A percentile compares a stretch with the other conserved stretches of the same genome.
phyloP scores from a whole-genome alignment of 2,329 filamentous ascomycete species.

The Pyrenophora tritici-repentis region DNA sequence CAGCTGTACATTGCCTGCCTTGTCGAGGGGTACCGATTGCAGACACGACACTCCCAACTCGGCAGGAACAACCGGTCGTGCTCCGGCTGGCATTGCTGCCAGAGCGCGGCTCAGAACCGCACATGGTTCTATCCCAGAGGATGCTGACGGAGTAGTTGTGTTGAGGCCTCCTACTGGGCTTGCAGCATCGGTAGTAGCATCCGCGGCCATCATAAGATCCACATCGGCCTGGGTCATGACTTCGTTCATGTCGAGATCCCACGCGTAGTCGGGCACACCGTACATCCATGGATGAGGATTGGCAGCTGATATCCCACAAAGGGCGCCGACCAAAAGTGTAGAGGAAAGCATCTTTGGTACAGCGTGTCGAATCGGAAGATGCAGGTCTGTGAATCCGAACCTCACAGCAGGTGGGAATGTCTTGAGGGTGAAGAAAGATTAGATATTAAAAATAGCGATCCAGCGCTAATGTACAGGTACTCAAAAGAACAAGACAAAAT shows the following conservation, averaged over 20 bases:
- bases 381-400: neutral
- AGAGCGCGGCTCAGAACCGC: constrained; percentile 37
- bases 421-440: neutral
- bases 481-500: constrained; percentile 2
- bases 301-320: constrained; percentile 26
- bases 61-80: constrained; percentile 40
- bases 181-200: constrained; percentile 16
- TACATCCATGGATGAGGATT: constrained; percentile 41
- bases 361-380: neutral
- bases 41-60: constrained; percentile 43
- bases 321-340: constrained; percentile 25
- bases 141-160: constrained; percentile 18
- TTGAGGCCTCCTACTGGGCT: constrained; percentile 21
- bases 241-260: constrained; percentile 33
- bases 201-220: constrained; percentile 20
- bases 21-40: constrained; percentile 45
- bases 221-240: constrained; percentile 32
- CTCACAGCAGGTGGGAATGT: neutral
- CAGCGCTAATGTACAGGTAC: constrained; percentile 22
- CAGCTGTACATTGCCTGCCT: constrained; percentile 37
- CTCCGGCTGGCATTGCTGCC: constrained; percentile 30
- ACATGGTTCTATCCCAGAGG: constrained; percentile 38
- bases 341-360: constrained; percentile 27
- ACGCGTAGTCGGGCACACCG: constrained; percentile 36
- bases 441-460: constrained; percentile 25